Conservation (phyloP, 129 eudicot species). For the Ambrosia artemisiifolia region DNA sequence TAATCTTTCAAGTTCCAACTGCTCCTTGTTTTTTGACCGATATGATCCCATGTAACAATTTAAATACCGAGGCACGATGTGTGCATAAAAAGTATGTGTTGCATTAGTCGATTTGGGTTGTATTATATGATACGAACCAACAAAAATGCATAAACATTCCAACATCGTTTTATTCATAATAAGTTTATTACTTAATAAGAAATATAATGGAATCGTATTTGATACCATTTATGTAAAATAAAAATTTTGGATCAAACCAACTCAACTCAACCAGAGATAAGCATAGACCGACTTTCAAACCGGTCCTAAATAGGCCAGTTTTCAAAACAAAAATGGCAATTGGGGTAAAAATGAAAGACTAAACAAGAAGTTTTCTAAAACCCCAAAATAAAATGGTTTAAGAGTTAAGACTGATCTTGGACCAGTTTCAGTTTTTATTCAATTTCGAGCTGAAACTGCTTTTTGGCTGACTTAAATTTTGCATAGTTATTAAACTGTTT, state of each 20-base stretch:
- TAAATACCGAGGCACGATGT: neutral
- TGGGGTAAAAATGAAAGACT: no score
- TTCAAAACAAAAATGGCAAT: no score
- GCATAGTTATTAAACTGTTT: neutral
- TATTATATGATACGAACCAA: no score
- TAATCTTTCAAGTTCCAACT: conserved; percentile 65
- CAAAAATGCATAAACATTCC: neutral
- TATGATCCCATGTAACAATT: conserved; percentile 7
- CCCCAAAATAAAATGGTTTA: neutral
- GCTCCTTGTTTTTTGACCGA: conserved; percentile 96
- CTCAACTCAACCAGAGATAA: no score
- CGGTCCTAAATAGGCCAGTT: no score
- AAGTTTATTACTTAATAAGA: neutral
- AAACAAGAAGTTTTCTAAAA: no score
- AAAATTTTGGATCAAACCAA: neutral
- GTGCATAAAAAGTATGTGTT: neutral
- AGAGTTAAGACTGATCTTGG: neutral
- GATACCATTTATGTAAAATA: neutral
- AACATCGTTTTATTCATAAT: neutral
- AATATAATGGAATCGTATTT: neutral
- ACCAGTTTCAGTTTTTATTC: neutral
- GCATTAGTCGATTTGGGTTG: neutral
- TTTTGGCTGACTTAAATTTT: neutral
- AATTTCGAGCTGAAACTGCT: no score
- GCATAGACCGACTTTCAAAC: no score